Evolutionary conservation across 148 eudicot genomes (phyloP), one percentile per base, ranked within the genome.

Genomic region (Dysphania ambrosioides): DNA sequence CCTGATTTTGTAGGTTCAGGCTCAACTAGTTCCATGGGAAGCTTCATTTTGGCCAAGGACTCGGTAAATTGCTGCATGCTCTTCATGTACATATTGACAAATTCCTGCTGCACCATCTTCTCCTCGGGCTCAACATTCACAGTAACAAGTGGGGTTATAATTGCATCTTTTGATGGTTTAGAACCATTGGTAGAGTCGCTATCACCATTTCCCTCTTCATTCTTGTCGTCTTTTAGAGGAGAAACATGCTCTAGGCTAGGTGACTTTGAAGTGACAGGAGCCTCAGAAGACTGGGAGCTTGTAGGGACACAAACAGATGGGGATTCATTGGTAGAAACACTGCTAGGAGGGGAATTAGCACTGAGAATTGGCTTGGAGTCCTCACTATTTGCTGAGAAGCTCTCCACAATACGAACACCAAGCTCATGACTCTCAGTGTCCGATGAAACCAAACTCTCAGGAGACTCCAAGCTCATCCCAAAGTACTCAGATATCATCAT

Each of bases 51-150:
- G 21, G 96, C 97, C 81, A 92, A 75, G 1, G 99, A 92, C 55
- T 92, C 97, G 0, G 96, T 90, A 67, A 95, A 92, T 75, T 95
- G 96, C 72, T 95, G 97, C 99, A 95, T 95, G 84, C 99, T 95
- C 75, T 92, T 95, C 99, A 95, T 89, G 86, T 95, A 95, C 96
- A 95, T 88, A 69, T 95, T 93, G 72, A 95, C 97, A 70, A 88
- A 81, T n/a, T 95, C 99, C 72, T 95, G 99, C 77, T 95, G 99
- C 71, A 90, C 92, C 83, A 95, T 81, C 67, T 86, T 87, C 79
- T 85, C 86, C 81, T 91, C 96, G 2, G 88, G 92, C 78, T 91
- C 90, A 10, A 88, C 67, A 66, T 78, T 89, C 21, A 94, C 83
- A 5, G 82, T 62, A 4, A 88, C 78, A 36, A 88, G 60, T 26